Evolutionary conservation across 305 asterid genomes (phyloP), one percentile per base, ranked within the genome.

Genomic region (Fraxinus paxiana): DNA sequence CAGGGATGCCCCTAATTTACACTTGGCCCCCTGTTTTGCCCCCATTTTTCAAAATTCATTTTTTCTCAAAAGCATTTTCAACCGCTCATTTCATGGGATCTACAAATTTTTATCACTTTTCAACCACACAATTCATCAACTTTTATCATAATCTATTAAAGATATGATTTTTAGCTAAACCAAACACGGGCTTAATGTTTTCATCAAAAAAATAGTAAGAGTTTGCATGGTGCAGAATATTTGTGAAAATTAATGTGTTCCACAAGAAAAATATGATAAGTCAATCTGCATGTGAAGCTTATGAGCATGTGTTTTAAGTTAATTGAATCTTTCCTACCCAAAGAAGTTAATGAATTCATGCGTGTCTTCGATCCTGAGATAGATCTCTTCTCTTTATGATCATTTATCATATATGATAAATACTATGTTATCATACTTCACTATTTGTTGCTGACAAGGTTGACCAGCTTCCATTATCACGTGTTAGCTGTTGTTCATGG

Each of bases 401-500:
- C 63, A 38, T 54, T 26, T 82, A 30, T 78, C 31, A 79, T 34
- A 79, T 59, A 30, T 43, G 65, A 75, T 70, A 43, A 9, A 61
- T 77, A 76, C 59, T 24, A n/a, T 59, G 22, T 43, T 75, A 51
- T 79, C 46, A 28, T 51, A 67, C 59, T 30, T 33, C 2, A 26
- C 26, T 24, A 38, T 20, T 17, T 74, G 30, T 82, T 78, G 74
- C 80, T 82, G 76, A 22, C 61, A 63, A 46, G 30, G 51, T 31
- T 12, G 33, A 65, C 12, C 41, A 38, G 74, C 61, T 65, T 56
- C 54, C 22, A 8, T 59, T 70, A 2, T 85, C 78, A 28, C 37
- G 59, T 75, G 76, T 77, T 69, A 51, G 18, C 70, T 72, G 79
- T 79, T 81, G 41, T 79, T 72, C 65, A 18, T 75, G 77, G 9